Evolutionary conservation across 805 yeast genomes (phyloP), one percentile per base, ranked within the genome.

Genomic region (Wickerhamiella azyma): DNA sequence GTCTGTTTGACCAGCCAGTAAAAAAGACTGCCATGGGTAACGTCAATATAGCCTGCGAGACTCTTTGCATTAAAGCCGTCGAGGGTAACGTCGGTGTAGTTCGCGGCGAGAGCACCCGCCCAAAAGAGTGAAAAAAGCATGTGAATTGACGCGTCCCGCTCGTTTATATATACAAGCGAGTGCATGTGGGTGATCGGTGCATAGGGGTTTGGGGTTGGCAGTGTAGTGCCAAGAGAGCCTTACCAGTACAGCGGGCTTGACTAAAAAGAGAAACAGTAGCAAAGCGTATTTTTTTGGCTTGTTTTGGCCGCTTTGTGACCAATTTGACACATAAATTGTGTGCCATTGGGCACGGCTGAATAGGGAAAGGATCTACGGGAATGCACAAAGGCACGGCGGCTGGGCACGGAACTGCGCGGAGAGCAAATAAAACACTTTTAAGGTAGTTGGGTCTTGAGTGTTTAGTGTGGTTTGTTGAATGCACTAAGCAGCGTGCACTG

Each of bases 1-100:
- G 89, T 75, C 48, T 86, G 77, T 62, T 84, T 94, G 55, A 84
- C 84, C 54, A 77, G 78, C 85, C 88, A 70, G 55, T 66, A 71
- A 66, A 81, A 83, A 59, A 84, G 77, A 55, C 26, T 18, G 26
- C 81, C 89, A 13, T 48, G 43, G 44, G 68, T 74, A 39, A 78
- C 75, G 58, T 78, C 82, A 54, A 81, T 65, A 59, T 81, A 81
- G 30, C 89, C 89, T 18, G 83, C 37, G 14, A 30, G 14, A n/a
- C 33, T 30, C 33, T 30, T 10, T 30, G 33, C 33, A n/a, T 13
- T 13, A n/a, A 30, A 30, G 14, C 33, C 33, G 16, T 30, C 33
- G 14, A 30, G 16, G n/a, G 33, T 30, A 6, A 30, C 33, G n/a
- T 30, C 8, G 16, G 14, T 6, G 11, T 6, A 13, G 8, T 7